A percentile compares a stretch with the other conserved stretches of the same genome.
phyloP scores from a whole-genome alignment of 352 stramenopile species.

The Pythium biforme region DNA sequence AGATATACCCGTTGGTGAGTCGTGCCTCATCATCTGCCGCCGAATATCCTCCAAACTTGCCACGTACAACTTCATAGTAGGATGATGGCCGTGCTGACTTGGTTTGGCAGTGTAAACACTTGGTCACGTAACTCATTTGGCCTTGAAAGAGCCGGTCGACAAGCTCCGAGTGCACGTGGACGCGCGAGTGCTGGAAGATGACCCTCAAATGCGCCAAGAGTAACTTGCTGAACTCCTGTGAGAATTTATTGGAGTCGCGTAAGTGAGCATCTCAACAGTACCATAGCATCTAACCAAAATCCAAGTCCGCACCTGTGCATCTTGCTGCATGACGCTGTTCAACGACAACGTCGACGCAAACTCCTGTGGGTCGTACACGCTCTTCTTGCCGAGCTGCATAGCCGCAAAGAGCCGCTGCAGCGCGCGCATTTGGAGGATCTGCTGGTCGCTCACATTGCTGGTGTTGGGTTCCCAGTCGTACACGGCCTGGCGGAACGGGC shows the following conservation, averaged over 20 bases:
- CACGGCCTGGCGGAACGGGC: conserved; percentile 67
- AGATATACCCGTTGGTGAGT: neutral
- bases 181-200: conserved; percentile 69
- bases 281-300: too few species aligned
- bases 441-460: conserved; percentile 40
- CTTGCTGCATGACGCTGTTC: conserved; percentile 84
- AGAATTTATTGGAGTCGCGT: too few species aligned
- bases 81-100: conserved; percentile 62
- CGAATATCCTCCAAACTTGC: neutral
- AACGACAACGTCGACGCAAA: conserved; percentile 77
- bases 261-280: too few species aligned
- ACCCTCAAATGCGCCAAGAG: conserved; percentile 72
- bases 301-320: conserved; percentile 65
- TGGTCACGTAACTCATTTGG: conserved; percentile 84
- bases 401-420: conserved; percentile 82
- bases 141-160: conserved; percentile 80
- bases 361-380: conserved; percentile 71
- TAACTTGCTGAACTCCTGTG: conserved; percentile 87
- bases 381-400: conserved; percentile 77
- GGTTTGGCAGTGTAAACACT: conserved; percentile 68
- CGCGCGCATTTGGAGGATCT: conserved; percentile 71
- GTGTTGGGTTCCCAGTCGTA: conserved; percentile 79
- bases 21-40: too few species aligned
- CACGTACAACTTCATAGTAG: conserved; percentile 80
- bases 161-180: conserved; percentile 55